Evolutionary conservation across 2,329 filamentous ascomycete species (phyloP).

Genomic region (Raffaelea ambrosiae): DNA sequence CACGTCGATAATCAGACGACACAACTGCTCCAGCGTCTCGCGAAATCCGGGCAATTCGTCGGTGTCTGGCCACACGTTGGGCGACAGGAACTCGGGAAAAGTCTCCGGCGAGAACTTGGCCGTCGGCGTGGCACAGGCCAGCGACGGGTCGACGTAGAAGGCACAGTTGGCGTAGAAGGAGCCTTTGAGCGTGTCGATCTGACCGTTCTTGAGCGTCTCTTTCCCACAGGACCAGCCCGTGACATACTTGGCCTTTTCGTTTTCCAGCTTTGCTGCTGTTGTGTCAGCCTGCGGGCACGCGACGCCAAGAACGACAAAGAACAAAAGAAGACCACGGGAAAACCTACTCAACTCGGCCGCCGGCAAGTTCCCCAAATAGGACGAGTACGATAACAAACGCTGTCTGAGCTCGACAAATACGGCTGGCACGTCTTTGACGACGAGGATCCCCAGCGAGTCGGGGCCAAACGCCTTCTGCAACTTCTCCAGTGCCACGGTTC

Average conservation of each 20-base stretch:
- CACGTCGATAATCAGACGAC: constrained; percentile 77
- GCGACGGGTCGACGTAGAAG: neutral
- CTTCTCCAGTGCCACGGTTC: constrained; percentile 57
- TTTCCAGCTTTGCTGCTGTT: constrained; percentile 51
- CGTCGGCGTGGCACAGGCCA: neutral
- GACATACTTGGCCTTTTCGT: constrained; percentile 53
- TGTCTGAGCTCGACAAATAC: constrained; percentile 65
- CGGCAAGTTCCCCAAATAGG: constrained; percentile 78
- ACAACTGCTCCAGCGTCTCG: constrained; percentile 64
- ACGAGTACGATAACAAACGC: constrained; percentile 74
- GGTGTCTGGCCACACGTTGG: constrained; percentile 79
- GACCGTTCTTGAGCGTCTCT: constrained; percentile 69
- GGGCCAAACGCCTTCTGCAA: constrained; percentile 81
- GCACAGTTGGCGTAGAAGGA: constrained; percentile 68
- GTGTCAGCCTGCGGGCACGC: constrained; percentile 22
- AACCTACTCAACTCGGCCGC: constrained; percentile 59
- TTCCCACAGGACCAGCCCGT: constrained; percentile 76
- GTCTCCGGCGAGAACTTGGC: neutral
- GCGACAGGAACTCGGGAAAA: constrained; percentile 65
- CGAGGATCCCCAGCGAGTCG: constrained; percentile 79
- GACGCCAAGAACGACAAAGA: constrained; percentile 8
- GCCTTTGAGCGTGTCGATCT: constrained; percentile 72
- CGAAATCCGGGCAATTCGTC: constrained; percentile 67
- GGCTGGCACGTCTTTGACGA: constrained; percentile 77
- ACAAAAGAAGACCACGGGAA: neutral